Conservation (phyloP, 176 grass and related monocot genomes). For the Bolboschoenus planiculmis region DNA sequence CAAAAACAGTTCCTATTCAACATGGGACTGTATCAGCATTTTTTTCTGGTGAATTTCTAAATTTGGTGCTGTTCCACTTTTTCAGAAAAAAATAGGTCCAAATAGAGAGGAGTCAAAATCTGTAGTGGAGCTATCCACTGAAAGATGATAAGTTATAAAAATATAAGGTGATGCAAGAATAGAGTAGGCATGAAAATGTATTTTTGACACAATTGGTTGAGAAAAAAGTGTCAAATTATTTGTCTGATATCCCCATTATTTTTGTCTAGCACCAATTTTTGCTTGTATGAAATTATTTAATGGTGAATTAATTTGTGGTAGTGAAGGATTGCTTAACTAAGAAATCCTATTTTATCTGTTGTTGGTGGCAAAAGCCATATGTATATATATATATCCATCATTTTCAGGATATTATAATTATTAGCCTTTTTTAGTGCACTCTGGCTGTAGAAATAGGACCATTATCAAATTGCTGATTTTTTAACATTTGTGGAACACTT, state of each 20-base stretch:
- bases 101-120: conserved; percentile 4
- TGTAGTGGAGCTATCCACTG: conserved; percentile 4
- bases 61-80: not conserved
- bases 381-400: not conserved
- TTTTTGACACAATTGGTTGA: not conserved
- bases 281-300: not conserved
- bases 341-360: not conserved
- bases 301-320: conserved; percentile 9
- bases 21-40: not conserved
- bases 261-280: not conserved
- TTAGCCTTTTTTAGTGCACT: not conserved
- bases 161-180: not conserved
- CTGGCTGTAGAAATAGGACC: not conserved
- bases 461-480: not conserved
- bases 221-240: not conserved
- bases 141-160: conserved; percentile 7
- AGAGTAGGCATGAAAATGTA: not conserved
- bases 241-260: conserved; percentile 2
- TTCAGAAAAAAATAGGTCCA: not conserved
- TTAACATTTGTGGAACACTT: not conserved
- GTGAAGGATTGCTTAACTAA: not conserved
- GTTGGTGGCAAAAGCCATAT: not conserved
- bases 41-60: not conserved
- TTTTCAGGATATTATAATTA: not conserved
- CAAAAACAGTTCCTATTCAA: not conserved